phyloP scores from a whole-genome alignment of 192 early-diverging fungal genomes.

The Obelidium mucronatum region DNA sequence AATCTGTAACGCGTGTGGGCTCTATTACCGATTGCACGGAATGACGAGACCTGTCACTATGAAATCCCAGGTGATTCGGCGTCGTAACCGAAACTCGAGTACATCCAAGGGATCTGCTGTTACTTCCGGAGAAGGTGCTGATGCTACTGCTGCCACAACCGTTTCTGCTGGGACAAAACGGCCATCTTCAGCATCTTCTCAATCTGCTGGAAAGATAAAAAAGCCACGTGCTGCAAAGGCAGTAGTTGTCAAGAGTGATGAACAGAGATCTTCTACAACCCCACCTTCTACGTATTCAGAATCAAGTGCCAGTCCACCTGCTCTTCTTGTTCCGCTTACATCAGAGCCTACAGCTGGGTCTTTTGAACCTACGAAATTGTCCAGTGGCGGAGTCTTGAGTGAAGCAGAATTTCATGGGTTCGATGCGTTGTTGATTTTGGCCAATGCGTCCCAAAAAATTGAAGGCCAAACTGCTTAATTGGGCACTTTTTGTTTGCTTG shows the following conservation, averaged over 20 bases:
- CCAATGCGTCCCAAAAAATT: background rate
- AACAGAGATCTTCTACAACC: background rate
- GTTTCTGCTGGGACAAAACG: background rate
- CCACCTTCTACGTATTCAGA: background rate
- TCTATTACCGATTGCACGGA: conserved; percentile 87
- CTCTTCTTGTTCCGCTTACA: background rate
- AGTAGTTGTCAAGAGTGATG: background rate
- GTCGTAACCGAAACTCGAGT: background rate
- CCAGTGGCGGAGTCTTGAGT: background rate
- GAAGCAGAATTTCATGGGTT: conserved; percentile 9
- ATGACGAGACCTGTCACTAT: conserved; percentile 69
- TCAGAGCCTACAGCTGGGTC: background rate
- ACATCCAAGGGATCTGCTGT: background rate
- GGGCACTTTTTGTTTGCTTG: background rate
- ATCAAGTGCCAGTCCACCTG: background rate
- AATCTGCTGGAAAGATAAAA: background rate
- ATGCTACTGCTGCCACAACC: background rate
- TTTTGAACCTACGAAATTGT: background rate
- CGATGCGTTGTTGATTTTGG: conserved; percentile 22
- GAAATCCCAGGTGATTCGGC: background rate
- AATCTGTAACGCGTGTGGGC: conserved; percentile 95
- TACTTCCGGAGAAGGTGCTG: background rate
- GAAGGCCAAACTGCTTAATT: background rate
- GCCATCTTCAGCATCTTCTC: background rate
- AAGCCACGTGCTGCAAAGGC: background rate